Conservation (phyloP, 148 eudicot species). For the Fallopia convolvulus region DNA sequence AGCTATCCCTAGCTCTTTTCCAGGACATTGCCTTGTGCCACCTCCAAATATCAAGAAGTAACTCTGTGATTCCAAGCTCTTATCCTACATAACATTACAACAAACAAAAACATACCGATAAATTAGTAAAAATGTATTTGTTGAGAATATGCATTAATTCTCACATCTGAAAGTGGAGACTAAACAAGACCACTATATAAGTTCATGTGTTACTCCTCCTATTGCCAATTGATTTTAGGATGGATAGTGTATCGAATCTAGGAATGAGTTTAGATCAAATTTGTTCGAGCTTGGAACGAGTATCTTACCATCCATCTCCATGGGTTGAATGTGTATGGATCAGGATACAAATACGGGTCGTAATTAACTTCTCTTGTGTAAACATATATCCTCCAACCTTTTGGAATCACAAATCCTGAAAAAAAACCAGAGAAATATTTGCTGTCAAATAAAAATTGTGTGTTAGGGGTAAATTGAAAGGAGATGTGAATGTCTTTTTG, state of each 20-base stretch:
- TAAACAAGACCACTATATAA: no score
- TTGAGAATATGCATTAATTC: no score
- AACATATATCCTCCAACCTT: slow-evolving; percentile 99
- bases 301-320: slow-evolving; percentile 92
- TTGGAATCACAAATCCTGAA: slow-evolving; percentile 75
- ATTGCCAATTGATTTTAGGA: no score
- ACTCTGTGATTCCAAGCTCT: slow-evolving; percentile 53
- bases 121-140: neutral
- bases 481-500: slow-evolving; percentile 4
- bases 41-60: slow-evolving; percentile 84
- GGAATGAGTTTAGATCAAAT: neutral
- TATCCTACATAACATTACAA: slow-evolving; percentile 44
- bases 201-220: no score
- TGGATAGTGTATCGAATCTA: neutral
- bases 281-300: neutral
- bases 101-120: neutral
- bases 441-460: slow-evolving; percentile 3
- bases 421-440: slow-evolving; percentile 10
- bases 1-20: slow-evolving; percentile 82
- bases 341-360: slow-evolving; percentile 68
- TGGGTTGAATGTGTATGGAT: slow-evolving; percentile 80
- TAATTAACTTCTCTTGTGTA: slow-evolving; percentile 90
- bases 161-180: no score
- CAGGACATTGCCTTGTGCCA: slow-evolving; percentile 92
- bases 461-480: neutral